These are phyloP conservation scores for Cladophialophora carrionii DNA, from an alignment of 2,329 filamentous ascomycete genomes.

Conservation along the genomic window DNA sequence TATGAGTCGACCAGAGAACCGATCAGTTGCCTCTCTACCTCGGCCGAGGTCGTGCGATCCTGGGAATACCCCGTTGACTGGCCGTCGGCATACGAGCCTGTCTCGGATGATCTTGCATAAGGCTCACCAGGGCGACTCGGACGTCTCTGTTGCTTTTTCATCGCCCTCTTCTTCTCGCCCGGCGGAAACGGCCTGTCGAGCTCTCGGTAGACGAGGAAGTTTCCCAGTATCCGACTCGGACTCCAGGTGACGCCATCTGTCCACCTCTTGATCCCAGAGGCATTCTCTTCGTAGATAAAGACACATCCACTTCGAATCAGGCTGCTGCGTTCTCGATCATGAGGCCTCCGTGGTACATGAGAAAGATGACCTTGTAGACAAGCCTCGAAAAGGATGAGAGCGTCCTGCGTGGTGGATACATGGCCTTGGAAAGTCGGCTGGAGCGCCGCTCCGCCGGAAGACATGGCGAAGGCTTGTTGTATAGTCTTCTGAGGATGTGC, in stretches of 20 bases:
- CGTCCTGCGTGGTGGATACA: slow-evolving; percentile 72
- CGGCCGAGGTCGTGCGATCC: slow-evolving; percentile 47
- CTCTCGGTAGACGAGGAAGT: slow-evolving; percentile 84
- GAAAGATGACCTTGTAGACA: slow-evolving; percentile 70
- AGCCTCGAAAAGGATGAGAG: slow-evolving; percentile 77
- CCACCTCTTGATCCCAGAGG: slow-evolving; percentile 91
- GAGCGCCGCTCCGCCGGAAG: slow-evolving; percentile 51
- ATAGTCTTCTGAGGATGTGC: slow-evolving; percentile 9
- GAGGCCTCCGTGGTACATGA: slow-evolving; percentile 80
- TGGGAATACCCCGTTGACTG: slow-evolving; percentile 44
- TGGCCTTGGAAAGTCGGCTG: slow-evolving; percentile 69
- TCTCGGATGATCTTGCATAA: slow-evolving; percentile 47
- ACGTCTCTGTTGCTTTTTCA: slow-evolving; percentile 66
- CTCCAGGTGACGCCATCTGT: slow-evolving; percentile 92
- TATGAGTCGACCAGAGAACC: slow-evolving; percentile 90
- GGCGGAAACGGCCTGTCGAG: slow-evolving; percentile 76
- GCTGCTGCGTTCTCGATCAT: slow-evolving; percentile 76
- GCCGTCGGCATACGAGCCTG: slow-evolving; percentile 46
- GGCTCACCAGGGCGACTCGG: slow-evolving; percentile 58
- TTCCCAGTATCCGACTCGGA: slow-evolving; percentile 80
- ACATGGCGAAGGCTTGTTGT: slow-evolving; percentile 31
- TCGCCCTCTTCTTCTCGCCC: slow-evolving; percentile 81
- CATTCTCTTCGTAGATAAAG: slow-evolving; percentile 89
- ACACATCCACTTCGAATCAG: slow-evolving; percentile 83
- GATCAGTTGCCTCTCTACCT: slow-evolving; percentile 64